Evolutionary conservation across 129 eudicot species (phyloP).

Genomic region (Arctium lappa): DNA sequence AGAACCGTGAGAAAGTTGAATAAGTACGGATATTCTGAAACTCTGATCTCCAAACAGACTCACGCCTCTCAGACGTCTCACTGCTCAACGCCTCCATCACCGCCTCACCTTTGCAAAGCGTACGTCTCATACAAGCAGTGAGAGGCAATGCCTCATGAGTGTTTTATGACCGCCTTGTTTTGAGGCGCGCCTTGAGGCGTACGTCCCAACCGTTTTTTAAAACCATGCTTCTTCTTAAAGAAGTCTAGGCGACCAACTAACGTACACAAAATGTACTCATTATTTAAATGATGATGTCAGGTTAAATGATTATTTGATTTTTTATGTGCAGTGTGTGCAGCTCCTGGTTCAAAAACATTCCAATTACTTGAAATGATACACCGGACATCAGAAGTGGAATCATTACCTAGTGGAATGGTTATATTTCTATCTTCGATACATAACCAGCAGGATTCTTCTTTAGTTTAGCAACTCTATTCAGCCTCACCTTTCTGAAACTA

Average conservation of each 20-base stretch:
- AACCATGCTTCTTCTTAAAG: background rate
- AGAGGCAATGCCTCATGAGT: too few species aligned
- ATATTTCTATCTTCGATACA: conserved; percentile 9
- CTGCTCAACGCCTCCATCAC: too few species aligned
- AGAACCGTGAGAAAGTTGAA: too few species aligned
- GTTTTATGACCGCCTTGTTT: too few species aligned
- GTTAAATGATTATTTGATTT: conserved; percentile 15
- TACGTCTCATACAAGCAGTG: too few species aligned
- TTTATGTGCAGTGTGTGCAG: conserved; percentile 87
- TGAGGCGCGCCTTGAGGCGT: too few species aligned
- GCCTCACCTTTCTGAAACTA: background rate
- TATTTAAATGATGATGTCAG: background rate
- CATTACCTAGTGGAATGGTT: conserved; percentile 93
- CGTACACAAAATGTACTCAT: background rate
- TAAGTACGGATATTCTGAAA: too few species aligned
- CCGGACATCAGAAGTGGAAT: conserved; percentile 46
- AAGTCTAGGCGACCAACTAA: background rate
- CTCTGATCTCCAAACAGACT: too few species aligned
- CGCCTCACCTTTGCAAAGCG: too few species aligned
- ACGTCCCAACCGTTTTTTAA: too few species aligned
- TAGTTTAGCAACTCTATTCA: background rate
- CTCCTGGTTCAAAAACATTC: conserved; percentile 98
- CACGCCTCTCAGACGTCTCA: too few species aligned
- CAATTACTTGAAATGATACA: conserved; percentile 96
- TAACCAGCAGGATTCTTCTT: background rate